Evolutionary conservation across 179 eudicot genomes (phyloP).

Genomic region (Silene noctiflora): DNA sequence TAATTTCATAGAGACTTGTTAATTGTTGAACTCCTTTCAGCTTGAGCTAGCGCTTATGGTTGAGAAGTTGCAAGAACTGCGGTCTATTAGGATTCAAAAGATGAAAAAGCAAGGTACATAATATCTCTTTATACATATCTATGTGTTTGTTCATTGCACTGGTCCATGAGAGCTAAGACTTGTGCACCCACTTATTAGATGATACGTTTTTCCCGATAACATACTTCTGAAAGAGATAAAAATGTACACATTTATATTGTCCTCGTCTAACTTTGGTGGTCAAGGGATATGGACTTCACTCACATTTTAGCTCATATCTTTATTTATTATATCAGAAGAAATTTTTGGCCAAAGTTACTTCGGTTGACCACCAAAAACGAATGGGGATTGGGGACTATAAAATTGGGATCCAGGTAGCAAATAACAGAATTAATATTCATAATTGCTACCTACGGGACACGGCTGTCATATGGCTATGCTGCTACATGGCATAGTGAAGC

Average conservation of each 20-base stretch:
- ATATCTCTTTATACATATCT: slow-evolving; percentile 6
- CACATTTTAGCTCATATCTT: too few species aligned
- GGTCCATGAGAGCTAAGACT: slow-evolving; percentile 1
- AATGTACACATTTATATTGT: not conserved
- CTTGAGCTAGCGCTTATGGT: slow-evolving; percentile 89
- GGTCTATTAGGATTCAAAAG: slow-evolving; percentile 83
- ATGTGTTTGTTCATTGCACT: not conserved
- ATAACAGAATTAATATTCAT: not conserved
- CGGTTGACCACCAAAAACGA: not conserved
- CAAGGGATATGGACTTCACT: not conserved
- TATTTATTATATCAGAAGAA: not conserved
- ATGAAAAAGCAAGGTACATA: slow-evolving; percentile 82
- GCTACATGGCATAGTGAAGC: not conserved
- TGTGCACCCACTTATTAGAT: not conserved
- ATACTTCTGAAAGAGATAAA: not conserved
- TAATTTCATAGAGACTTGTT: not conserved
- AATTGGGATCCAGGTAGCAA: not conserved
- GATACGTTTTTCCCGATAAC: not conserved
- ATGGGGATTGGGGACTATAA: not conserved
- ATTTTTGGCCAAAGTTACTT: not conserved
- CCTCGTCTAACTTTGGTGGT: not conserved
- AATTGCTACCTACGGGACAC: not conserved
- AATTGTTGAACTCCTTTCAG: slow-evolving; percentile 38
- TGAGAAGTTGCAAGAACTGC: slow-evolving; percentile 92
- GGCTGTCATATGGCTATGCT: slow-evolving; percentile 5